These are phyloP conservation scores for Suillus hirtellus DNA, from an alignment of 768 basidiomycete genomes.

Conservation along the genomic window DNA sequence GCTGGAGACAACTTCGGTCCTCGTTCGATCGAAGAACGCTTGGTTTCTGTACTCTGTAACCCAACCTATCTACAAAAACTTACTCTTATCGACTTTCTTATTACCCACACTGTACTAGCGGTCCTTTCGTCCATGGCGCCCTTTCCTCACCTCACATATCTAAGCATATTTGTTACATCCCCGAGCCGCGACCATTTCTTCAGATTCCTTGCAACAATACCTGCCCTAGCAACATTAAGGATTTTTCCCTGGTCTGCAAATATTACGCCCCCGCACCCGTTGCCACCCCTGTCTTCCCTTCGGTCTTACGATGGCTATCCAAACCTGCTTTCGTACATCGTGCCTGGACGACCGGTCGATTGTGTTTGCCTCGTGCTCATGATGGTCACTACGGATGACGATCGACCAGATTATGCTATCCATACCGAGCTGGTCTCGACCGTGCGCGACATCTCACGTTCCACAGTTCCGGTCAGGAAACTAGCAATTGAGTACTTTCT, in stretches of 20 bases:
- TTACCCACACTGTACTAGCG: background rate
- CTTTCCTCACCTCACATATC: slow-evolving; percentile 2
- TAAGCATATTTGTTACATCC: background rate
- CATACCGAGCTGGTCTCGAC: background rate
- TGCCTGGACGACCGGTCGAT: slow-evolving; percentile 6
- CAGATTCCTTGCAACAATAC: background rate
- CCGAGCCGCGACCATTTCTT: background rate
- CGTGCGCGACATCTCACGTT: background rate
- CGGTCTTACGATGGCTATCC: slow-evolving; percentile 2
- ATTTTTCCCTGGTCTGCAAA: slow-evolving; percentile 3
- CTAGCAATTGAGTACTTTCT: background rate
- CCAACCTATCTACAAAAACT: slow-evolving; percentile 5
- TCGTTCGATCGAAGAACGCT: background rate
- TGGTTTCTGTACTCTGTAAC: slow-evolving; percentile 2
- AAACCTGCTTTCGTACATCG: background rate
- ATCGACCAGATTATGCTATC: background rate
- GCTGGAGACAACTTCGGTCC: background rate
- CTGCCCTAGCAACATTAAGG: background rate
- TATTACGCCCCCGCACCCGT: background rate
- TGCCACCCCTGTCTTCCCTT: slow-evolving; percentile 6
- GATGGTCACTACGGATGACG: background rate
- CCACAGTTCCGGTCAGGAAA: background rate
- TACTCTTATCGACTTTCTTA: background rate
- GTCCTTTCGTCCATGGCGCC: background rate
- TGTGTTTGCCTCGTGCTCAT: background rate